Conservation (phyloP, 1,284 basidiomycete species). For the Naganishia sp. region DNA sequence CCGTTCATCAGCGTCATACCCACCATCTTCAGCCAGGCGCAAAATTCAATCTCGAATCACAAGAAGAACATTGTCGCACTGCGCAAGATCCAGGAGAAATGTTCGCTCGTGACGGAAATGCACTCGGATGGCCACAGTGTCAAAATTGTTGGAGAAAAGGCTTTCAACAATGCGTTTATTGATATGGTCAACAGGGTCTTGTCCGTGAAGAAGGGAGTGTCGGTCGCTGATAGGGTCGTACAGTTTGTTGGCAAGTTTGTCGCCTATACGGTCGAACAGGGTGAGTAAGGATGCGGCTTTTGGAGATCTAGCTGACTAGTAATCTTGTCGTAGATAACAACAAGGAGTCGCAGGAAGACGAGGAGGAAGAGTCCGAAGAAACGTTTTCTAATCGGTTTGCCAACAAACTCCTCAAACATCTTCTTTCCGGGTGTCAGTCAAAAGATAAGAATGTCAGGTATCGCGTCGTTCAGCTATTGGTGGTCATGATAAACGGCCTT, state of each 20-base stretch:
- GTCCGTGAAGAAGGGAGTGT: slow-evolving; percentile 79
- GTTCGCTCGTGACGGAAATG: slow-evolving; percentile 62
- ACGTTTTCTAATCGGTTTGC: slow-evolving; percentile 73
- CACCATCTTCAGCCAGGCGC: slow-evolving; percentile 77
- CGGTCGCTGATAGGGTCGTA: slow-evolving; percentile 75
- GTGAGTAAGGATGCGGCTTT: slow-evolving; percentile 56
- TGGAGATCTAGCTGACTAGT: slow-evolving; percentile 25
- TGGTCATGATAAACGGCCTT: slow-evolving; percentile 74
- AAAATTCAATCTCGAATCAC: slow-evolving; percentile 79
- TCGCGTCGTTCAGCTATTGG: slow-evolving; percentile 74
- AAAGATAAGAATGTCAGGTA: slow-evolving; percentile 88
- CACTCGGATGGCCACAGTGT: slow-evolving; percentile 58
- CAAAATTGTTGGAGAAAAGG: slow-evolving; percentile 74
- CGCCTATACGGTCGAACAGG: slow-evolving; percentile 74
- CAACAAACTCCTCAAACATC: slow-evolving; percentile 69
- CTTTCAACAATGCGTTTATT: slow-evolving; percentile 74
- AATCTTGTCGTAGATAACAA: slow-evolving; percentile 39
- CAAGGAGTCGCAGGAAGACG: slow-evolving; percentile 49
- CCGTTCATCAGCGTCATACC: slow-evolving; percentile 54
- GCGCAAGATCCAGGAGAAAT: slow-evolving; percentile 75
- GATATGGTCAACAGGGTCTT: slow-evolving; percentile 71
- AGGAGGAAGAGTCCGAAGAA: slow-evolving; percentile 69
- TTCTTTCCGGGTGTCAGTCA: slow-evolving; percentile 78
- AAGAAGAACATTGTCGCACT: slow-evolving; percentile 88
- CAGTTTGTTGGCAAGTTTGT: slow-evolving; percentile 85